These are phyloP conservation scores for Penicillium oxalicum DNA, from an alignment of 2,329 filamentous ascomycete species.

Conservation along the genomic window DNA sequence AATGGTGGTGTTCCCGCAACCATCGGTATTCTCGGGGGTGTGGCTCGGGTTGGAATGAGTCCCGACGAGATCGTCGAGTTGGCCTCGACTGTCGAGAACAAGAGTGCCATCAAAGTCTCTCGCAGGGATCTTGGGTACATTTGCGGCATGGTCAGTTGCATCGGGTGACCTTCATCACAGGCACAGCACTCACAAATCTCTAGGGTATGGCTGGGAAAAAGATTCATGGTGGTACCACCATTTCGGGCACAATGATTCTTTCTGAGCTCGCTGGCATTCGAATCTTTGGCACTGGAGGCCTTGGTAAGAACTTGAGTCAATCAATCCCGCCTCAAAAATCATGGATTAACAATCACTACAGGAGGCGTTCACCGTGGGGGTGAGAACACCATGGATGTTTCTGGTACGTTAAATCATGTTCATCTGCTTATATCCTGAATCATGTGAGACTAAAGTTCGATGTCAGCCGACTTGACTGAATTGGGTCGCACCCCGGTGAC, in stretches of 20 bases:
- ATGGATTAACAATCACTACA: slow-evolving; percentile 18
- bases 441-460: slow-evolving; percentile 4
- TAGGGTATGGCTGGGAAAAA: slow-evolving; percentile 60
- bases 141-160: slow-evolving; percentile 60
- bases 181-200: slow-evolving; percentile 3
- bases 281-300: slow-evolving; percentile 88
- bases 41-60: slow-evolving; percentile 72
- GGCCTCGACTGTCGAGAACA: slow-evolving; percentile 57
- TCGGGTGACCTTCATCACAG: neutral
- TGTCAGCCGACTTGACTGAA: slow-evolving; percentile 77
- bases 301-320: slow-evolving; percentile 45
- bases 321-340: no score
- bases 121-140: slow-evolving; percentile 80
- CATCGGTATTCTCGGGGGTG: slow-evolving; percentile 77
- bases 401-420: slow-evolving; percentile 37
- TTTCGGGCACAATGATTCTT: slow-evolving; percentile 87
- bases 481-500: slow-evolving; percentile 82
- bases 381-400: slow-evolving; percentile 83
- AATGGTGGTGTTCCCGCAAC: slow-evolving; percentile 85
- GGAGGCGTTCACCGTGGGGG: slow-evolving; percentile 87
- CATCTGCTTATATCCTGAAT: neutral
- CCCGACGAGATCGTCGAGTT: slow-evolving; percentile 68
- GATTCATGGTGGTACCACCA: slow-evolving; percentile 84
- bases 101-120: slow-evolving; percentile 72
- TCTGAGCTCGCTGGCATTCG: slow-evolving; percentile 81